Conservation (phyloP, 192 early-diverging fungal genomes). For the Backusella morwellensis region DNA sequence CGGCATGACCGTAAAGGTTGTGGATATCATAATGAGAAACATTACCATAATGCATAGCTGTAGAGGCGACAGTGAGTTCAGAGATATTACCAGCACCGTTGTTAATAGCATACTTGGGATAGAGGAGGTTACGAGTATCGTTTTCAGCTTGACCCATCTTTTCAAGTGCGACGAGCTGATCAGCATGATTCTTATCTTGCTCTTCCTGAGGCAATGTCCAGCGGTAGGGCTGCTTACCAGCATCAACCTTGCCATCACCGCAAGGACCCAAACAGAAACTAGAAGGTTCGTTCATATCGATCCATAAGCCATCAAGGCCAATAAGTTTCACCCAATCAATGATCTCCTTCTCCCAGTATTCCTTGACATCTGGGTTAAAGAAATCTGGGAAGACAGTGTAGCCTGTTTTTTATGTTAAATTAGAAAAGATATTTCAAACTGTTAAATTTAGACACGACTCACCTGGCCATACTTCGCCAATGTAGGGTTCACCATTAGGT, state of each 20-base stretch:
- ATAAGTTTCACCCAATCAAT: conserved; percentile 19
- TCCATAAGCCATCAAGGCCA: conserved; percentile 49
- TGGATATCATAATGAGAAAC: conserved; percentile 33
- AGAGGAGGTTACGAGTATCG: conserved; percentile 26
- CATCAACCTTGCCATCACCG: conserved; percentile 30
- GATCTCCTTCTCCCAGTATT: conserved; percentile 51
- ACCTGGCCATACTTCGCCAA: conserved; percentile 47
- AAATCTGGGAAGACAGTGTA: conserved; percentile 69
- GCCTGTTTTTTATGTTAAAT: conserved; percentile 24
- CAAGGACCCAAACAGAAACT: conserved; percentile 65
- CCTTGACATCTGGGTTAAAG: conserved; percentile 46
- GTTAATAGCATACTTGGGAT: conserved; percentile 53
- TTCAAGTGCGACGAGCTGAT: conserved; percentile 7
- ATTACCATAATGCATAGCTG: conserved; percentile 29
- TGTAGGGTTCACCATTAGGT: conserved; percentile 45
- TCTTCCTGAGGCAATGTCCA: conserved; percentile 33
- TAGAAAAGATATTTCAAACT: not conserved
- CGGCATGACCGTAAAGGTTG: conserved; percentile 35
- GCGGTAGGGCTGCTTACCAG: conserved; percentile 16
- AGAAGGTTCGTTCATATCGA: conserved; percentile 71
- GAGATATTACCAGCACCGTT: conserved; percentile 45
- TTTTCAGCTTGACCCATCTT: not conserved
- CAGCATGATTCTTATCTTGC: conserved; percentile 33
- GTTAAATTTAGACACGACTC: not conserved
- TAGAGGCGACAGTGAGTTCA: conserved; percentile 45